Evolutionary conservation across 176 grass and related monocot species (phyloP).

Genomic region (Paspalum vaginatum): DNA sequence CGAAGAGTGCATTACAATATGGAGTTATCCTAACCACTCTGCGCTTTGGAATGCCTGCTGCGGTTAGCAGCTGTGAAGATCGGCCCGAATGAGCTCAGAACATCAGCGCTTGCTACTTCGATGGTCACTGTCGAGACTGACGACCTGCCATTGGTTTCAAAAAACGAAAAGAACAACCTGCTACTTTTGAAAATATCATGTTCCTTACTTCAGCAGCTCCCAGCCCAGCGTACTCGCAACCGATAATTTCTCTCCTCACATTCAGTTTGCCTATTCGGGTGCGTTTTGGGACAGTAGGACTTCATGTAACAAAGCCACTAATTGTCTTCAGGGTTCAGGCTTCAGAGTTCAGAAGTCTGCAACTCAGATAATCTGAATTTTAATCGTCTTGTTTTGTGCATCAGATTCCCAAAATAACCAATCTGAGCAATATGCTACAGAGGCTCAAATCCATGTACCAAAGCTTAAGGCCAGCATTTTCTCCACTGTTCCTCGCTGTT

Average conservation of each 20-base stretch:
- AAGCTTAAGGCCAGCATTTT: not conserved
- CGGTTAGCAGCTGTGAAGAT: not conserved
- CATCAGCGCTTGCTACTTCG: not conserved
- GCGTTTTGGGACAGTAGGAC: not conserved
- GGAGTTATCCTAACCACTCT: constrained; percentile 52
- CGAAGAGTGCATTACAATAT: constrained; percentile 41
- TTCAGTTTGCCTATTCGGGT: not conserved
- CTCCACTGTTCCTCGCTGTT: not conserved
- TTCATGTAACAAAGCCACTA: not conserved
- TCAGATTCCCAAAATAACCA: not conserved
- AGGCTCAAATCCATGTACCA: constrained; percentile 3
- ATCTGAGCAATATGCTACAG: constrained; percentile 10
- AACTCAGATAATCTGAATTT: not conserved
- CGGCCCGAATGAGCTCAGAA: constrained; percentile 18
- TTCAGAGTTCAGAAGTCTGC: not conserved
- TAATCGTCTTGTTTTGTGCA: not conserved
- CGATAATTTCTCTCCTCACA: not conserved
- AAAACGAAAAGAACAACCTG: constrained; percentile 19
- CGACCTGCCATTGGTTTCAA: constrained; percentile 34
- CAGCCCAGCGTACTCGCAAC: not conserved
- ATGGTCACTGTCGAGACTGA: constrained; percentile 45
- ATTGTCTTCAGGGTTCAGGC: not conserved
- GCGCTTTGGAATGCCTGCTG: not conserved
- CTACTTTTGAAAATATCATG: constrained; percentile 35
- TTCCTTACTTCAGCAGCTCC: constrained; percentile 25